phyloP scores from a whole-genome alignment of 257 asterid species.

The Salvia miltiorrhiza region DNA sequence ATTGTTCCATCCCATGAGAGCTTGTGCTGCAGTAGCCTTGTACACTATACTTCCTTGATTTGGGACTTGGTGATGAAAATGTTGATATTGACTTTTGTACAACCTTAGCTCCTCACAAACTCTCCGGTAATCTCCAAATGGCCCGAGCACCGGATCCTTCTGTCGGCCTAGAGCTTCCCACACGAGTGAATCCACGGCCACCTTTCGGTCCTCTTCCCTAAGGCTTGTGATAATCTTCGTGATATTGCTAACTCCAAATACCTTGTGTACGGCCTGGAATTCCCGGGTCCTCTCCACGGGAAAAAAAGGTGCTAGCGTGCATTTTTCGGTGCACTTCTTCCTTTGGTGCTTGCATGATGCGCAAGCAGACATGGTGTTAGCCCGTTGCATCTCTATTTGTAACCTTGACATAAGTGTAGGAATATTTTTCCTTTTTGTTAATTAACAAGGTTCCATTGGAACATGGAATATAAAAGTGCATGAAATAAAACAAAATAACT shows the following conservation, averaged over 20 bases:
- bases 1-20: constrained; percentile 45
- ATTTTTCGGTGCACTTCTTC: constrained; percentile 73
- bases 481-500: background rate
- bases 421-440: background rate
- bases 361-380: constrained; percentile 52
- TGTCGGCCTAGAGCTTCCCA: constrained; percentile 84
- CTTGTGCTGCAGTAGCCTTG: constrained; percentile 34
- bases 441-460: background rate
- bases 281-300: constrained; percentile 51
- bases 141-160: constrained; percentile 59
- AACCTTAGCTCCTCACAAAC: constrained; percentile 54
- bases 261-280: constrained; percentile 75
- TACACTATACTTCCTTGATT: constrained; percentile 34
- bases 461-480: constrained; percentile 16
- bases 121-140: constrained; percentile 57
- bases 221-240: constrained; percentile 47
- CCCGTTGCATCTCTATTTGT: constrained; percentile 33
- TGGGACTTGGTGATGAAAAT: constrained; percentile 23
- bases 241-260: constrained; percentile 80
- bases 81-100: constrained; percentile 48
- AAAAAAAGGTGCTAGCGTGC: constrained; percentile 68
- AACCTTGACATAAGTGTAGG: background rate
- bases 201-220: constrained; percentile 46
- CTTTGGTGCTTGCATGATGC: constrained; percentile 98
- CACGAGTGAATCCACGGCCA: constrained; percentile 61